Percentiles rank a stretch among this genome's conserved stretches.
These are phyloP conservation scores for Trametes versicolor DNA, from an alignment of 1,284 basidiomycete species.

Conservation along the genomic window DNA sequence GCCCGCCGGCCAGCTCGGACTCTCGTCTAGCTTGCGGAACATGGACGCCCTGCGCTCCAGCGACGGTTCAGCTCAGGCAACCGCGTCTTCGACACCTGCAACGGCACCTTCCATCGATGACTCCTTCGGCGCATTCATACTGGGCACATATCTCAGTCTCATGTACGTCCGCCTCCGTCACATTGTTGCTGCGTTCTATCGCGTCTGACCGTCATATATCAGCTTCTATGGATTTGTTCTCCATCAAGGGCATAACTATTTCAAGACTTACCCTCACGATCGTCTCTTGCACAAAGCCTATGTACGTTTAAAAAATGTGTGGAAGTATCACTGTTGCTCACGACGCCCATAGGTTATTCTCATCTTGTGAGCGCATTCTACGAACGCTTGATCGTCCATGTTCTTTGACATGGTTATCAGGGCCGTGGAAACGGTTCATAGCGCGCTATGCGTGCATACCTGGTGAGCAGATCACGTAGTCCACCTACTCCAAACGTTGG, in stretches of 20 bases:
- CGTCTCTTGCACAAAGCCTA: not conserved
- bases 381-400: not conserved
- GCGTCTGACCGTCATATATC: not conserved
- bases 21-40: too few species aligned
- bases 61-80: too few species aligned
- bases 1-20: too few species aligned
- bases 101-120: not conserved
- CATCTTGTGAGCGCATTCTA: not conserved
- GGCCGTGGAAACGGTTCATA: constrained; percentile 13
- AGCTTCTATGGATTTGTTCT: constrained; percentile 15
- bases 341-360: not conserved
- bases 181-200: not conserved
- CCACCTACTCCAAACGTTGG: too few species aligned
- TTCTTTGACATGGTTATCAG: not conserved
- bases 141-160: not conserved
- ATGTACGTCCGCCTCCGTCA: constrained; percentile 5
- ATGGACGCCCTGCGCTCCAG: too few species aligned
- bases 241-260: constrained; percentile 16
- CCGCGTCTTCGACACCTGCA: too few species aligned
- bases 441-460: constrained; percentile 4
- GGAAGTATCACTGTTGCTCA: too few species aligned
- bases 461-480: constrained; percentile 4
- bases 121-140: not conserved
- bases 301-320: not conserved
- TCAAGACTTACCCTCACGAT: constrained; percentile 7